phyloP scores from a whole-genome alignment of 2,329 filamentous ascomycete genomes.

The Celoporthe dispersa region DNA sequence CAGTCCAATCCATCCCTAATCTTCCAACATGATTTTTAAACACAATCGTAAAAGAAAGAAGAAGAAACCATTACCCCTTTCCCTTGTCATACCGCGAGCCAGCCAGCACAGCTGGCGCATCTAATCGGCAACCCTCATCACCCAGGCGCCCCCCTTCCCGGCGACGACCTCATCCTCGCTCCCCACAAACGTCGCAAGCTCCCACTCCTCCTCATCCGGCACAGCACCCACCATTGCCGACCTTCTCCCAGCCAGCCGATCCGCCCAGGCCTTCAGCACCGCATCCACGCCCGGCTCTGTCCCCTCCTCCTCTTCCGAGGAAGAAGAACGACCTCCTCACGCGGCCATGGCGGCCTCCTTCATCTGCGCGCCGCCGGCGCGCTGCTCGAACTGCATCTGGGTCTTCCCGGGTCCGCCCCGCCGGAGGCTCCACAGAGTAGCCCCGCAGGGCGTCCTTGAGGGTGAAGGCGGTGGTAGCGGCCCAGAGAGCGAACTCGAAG shows the following conservation, averaged over 20 bases:
- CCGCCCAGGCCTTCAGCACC: slow-evolving; percentile 29
- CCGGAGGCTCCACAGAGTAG: slow-evolving; percentile 36
- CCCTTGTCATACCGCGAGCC: neutral
- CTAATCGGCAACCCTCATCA: slow-evolving; percentile 16
- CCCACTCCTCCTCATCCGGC: slow-evolving; percentile 24
- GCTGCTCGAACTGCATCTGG: slow-evolving; percentile 46
- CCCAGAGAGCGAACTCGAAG: slow-evolving; percentile 59
- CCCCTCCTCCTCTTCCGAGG: slow-evolving; percentile 7
- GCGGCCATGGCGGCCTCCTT: slow-evolving; percentile 38
- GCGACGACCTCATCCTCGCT: slow-evolving; percentile 26
- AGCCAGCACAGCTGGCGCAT: slow-evolving; percentile 29
- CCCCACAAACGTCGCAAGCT: slow-evolving; percentile 27
- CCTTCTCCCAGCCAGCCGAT: slow-evolving; percentile 30
- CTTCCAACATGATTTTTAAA: neutral
- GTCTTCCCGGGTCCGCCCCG: slow-evolving; percentile 6
- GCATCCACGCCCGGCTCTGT: slow-evolving; percentile 23
- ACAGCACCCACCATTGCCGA: neutral
- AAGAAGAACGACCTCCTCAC: slow-evolving; percentile 22
- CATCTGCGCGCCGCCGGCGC: slow-evolving; percentile 39
- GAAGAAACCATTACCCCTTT: neutral
- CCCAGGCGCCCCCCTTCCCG: slow-evolving; percentile 16
- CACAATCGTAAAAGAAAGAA: neutral
- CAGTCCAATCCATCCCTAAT: neutral
- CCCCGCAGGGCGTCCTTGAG: slow-evolving; percentile 53
- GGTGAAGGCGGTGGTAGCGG: slow-evolving; percentile 50